Evolutionary conservation across 192 early-diverging fungal species (phyloP), one percentile per base, ranked within the genome.

Genomic region (Anaeromyces robustus): DNA sequence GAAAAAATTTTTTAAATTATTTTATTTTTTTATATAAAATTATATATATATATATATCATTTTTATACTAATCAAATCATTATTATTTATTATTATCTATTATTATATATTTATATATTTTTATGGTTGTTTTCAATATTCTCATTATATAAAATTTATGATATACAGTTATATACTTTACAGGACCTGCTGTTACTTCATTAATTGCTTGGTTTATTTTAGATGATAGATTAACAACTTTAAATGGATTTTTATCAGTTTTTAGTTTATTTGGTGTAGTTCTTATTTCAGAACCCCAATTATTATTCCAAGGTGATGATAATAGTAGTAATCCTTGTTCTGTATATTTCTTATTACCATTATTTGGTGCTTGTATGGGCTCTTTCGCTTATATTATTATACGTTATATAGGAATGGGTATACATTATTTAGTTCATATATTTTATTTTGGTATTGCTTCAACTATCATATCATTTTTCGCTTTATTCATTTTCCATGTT

Each of bases 401-500:
- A 29, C 91, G 93, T 80, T 89, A 90, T 81, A 89, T 94, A 68
- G 93, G 93, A 7, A 86, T 86, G n/a, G 85, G 86, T 6, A 92
- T 91, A 12, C 92, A 94, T 81, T 92, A 88, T 29, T 91, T 94
- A 88, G 92, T 93, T 31, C 94, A 94, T 79, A 93, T 94, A 3
- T 88, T 90, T 29, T 94, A 94, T 80, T 94, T 94, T 86, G 94
- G 94, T 18, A 84, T 83, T 2, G 81, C 93, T 68, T 90, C 90
- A 28, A 85, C 88, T 29, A 68, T 91, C 12, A 80, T 94, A 19
- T 89, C 89, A 0, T 41, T 34, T 77, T 83, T 81, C 17, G 82
- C 52, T n/a, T 89, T 83, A 89, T 86, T 4, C 80, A 12, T 29
- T 83, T n/a, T n/a, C 9, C 26, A 19, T 59, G 2, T 82, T 81